Conservation (phyloP, 2,329 filamentous ascomycete genomes). For the Dryadomyces sulphureus region DNA sequence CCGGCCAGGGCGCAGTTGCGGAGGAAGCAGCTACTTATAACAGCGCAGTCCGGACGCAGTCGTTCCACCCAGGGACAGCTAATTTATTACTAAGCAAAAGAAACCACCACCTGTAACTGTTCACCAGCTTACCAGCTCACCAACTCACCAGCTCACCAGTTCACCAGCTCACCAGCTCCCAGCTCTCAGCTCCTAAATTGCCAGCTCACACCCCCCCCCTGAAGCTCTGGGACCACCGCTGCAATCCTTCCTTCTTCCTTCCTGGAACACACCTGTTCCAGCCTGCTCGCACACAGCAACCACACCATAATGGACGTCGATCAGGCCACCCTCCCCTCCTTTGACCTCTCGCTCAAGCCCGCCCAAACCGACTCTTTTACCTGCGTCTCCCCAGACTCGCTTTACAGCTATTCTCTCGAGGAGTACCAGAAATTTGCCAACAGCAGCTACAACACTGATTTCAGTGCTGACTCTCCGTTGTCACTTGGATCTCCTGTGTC, state of each 20-base stretch:
- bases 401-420: conserved; percentile 15
- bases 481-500: conserved; percentile 20
- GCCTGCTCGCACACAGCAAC: background rate
- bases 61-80: background rate
- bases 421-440: conserved; percentile 14
- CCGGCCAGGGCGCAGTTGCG: background rate
- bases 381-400: conserved; percentile 14
- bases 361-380: conserved; percentile 9
- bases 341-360: background rate
- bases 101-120: background rate
- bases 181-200: background rate
- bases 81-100: background rate
- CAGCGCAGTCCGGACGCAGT: conserved; percentile 1
- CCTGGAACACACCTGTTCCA: background rate
- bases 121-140: background rate
- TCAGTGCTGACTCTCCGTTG: conserved; percentile 20
- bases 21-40: conserved; percentile 1
- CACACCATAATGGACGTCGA: conserved; percentile 1
- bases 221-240: background rate
- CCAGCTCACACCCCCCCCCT: background rate
- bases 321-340: conserved; percentile 1
- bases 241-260: background rate
- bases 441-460: conserved; percentile 14
- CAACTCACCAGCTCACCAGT: background rate
- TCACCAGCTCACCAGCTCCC: background rate